A percentile compares a stretch with the other conserved stretches of the same genome.
Conservation (phyloP, 2,329 filamentous ascomycete species). For the Leptodontidium sp. region DNA sequence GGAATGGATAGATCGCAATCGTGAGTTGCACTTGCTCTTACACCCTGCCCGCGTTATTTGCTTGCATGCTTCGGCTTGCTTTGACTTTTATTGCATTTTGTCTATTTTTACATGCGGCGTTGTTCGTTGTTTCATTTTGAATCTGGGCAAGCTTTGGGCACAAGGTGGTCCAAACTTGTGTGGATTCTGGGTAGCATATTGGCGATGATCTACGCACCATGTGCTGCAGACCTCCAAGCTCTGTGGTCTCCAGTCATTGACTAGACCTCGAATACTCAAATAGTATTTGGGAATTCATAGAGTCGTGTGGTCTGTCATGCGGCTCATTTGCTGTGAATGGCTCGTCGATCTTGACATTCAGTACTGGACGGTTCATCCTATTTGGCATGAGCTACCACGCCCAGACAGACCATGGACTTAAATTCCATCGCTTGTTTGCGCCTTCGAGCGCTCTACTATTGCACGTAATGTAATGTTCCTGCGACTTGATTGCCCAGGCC, state of each 20-base stretch:
- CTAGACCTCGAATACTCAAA: background rate
- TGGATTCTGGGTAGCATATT: background rate
- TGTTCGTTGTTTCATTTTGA: background rate
- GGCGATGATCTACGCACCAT: background rate
- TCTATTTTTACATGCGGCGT: background rate
- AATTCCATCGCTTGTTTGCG: too few species aligned
- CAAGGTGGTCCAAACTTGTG: conserved; percentile 3
- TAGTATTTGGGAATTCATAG: background rate
- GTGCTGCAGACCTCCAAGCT: background rate
- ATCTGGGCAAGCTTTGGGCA: background rate
- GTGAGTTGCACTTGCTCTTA: conserved; percentile 33
- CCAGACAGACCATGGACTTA: too few species aligned
- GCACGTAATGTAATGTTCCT: too few species aligned
- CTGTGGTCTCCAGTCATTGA: background rate
- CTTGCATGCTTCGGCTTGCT: background rate
- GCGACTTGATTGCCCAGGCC: too few species aligned
- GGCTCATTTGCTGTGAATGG: background rate
- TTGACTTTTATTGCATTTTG: background rate
- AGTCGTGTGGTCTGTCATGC: background rate
- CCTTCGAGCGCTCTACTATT: too few species aligned
- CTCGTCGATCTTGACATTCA: background rate
- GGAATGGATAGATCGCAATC: conserved; percentile 24
- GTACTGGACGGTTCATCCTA: background rate
- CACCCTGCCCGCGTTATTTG: background rate
- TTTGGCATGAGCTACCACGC: background rate